Evolutionary conservation across 1,284 basidiomycete genomes (phyloP).

Genomic region (Naganishia albida): DNA sequence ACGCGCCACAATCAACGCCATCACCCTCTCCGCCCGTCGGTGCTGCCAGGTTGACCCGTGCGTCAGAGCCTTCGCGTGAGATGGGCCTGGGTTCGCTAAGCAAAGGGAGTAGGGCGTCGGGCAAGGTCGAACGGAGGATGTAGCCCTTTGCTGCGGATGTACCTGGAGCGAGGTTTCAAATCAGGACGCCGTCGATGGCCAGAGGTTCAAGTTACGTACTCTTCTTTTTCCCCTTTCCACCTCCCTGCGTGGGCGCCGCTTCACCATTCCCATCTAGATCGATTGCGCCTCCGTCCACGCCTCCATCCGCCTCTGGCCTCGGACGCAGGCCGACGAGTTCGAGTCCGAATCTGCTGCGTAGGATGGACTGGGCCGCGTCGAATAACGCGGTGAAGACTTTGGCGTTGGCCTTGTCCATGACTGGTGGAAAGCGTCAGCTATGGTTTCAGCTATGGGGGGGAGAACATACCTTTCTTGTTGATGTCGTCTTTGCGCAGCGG

Average conservation of each 20-base stretch:
- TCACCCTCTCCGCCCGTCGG: constrained; percentile 32
- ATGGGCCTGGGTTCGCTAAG: constrained; percentile 42
- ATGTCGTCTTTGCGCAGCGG: constrained; percentile 43
- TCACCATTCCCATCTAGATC: constrained; percentile 1
- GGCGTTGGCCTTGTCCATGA: constrained; percentile 35
- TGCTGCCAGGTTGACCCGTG: constrained; percentile 22
- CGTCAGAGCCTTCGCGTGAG: constrained; percentile 32
- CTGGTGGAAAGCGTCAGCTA: constrained; percentile 34
- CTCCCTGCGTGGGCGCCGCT: constrained; percentile 4
- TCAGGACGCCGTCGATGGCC: too few relatives aligned
- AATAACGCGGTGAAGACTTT: constrained; percentile 41
- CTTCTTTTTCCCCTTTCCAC: constrained; percentile 18
- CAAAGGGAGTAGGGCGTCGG: constrained; percentile 37
- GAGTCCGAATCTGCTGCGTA: constrained; percentile 46
- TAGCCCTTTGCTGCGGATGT: constrained; percentile 35
- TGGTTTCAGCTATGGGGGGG: background rate
- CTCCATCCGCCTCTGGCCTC: constrained; percentile 34
- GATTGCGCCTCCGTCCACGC: constrained; percentile 3
- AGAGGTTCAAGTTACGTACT: background rate
- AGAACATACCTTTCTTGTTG: constrained; percentile 41
- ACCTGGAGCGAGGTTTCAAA: constrained; percentile 21
- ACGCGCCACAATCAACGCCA: constrained; percentile 45
- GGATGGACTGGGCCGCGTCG: constrained; percentile 40
- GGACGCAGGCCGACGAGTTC: constrained; percentile 48
- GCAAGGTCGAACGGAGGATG: constrained; percentile 47